Conservation (phyloP, 73 alveolate species). For the Urostyla sp. region DNA sequence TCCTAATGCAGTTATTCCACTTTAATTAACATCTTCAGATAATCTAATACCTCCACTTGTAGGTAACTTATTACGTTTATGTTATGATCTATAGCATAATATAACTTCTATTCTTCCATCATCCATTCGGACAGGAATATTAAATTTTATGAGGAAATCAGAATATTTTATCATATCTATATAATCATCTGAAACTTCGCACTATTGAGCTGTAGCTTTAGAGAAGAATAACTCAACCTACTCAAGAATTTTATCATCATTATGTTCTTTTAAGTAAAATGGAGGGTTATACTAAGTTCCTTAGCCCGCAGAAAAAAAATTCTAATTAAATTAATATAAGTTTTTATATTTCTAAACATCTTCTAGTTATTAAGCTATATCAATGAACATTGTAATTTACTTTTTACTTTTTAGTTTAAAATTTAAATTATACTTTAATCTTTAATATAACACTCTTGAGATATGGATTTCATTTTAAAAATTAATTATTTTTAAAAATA, state of each 20-base stretch:
- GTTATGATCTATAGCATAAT: slow-evolving; percentile 90
- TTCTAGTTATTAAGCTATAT: no score
- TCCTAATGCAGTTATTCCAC: slow-evolving; percentile 86
- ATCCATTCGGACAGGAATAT: slow-evolving; percentile 80
- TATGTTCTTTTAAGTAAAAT: no score
- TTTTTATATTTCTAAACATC: no score
- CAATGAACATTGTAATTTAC: no score
- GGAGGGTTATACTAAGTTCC: no score
- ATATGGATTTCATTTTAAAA: no score
- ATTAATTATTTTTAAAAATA: no score
- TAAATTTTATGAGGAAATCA: slow-evolving; percentile 59
- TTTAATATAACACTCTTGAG: no score
- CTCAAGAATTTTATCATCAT: slow-evolving; percentile 76
- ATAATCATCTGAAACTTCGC: slow-evolving; percentile 69
- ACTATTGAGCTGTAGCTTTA: slow-evolving; percentile 77
- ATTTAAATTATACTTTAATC: no score
- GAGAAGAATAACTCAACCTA: slow-evolving; percentile 74
- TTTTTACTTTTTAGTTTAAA: no score
- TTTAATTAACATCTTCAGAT: slow-evolving; percentile 75
- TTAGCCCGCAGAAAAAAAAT: no score
- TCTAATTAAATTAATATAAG: no score
- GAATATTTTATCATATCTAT: slow-evolving; percentile 69
- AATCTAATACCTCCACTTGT: slow-evolving; percentile 90
- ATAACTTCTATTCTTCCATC: slow-evolving; percentile 74
- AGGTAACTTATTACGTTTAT: slow-evolving; percentile 82